phyloP scores from a whole-genome alignment of 345 rosid species.

The Nasturtium officinale region DNA sequence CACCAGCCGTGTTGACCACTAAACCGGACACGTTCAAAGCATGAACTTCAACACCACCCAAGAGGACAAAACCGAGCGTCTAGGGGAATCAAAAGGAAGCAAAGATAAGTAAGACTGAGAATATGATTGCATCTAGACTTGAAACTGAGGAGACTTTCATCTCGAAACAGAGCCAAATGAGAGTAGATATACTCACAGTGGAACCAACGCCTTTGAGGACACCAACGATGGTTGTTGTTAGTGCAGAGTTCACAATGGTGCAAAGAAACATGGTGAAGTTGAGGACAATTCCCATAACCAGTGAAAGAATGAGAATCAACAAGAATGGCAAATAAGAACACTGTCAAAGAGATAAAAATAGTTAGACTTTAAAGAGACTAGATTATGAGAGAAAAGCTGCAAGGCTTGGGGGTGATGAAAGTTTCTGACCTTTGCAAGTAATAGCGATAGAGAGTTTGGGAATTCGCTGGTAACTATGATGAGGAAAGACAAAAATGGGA shows the following conservation, averaged over 20 bases:
- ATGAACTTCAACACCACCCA: constrained; percentile 92
- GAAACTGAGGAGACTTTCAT: background rate
- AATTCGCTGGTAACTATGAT: constrained; percentile 84
- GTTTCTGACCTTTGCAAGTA: constrained; percentile 81
- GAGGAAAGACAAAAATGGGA: constrained; percentile 78
- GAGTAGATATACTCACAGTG: constrained; percentile 60
- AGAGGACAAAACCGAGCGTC: constrained; percentile 89
- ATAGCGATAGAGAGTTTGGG: constrained; percentile 70
- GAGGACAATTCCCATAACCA: constrained; percentile 92
- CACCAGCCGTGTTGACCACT: constrained; percentile 89
- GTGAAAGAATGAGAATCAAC: constrained; percentile 64
- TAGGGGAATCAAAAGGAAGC: constrained; percentile 31
- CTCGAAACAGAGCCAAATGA: constrained; percentile 1
- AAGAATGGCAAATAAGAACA: constrained; percentile 74
- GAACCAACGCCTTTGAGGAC: constrained; percentile 98
- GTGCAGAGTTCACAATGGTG: constrained; percentile 94
- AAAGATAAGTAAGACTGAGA: constrained; percentile 9
- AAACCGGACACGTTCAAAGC: constrained; percentile 83
- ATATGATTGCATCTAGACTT: constrained; percentile 2
- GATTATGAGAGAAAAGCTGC: constrained; percentile 16
- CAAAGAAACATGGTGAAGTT: constrained; percentile 97
- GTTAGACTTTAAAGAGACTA: background rate
- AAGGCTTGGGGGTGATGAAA: constrained; percentile 7
- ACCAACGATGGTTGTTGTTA: constrained; percentile 96
- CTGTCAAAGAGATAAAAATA: constrained; percentile 47